Evolutionary conservation across 1,139 yeast species (phyloP).

Genomic region (Pichia sp.): DNA sequence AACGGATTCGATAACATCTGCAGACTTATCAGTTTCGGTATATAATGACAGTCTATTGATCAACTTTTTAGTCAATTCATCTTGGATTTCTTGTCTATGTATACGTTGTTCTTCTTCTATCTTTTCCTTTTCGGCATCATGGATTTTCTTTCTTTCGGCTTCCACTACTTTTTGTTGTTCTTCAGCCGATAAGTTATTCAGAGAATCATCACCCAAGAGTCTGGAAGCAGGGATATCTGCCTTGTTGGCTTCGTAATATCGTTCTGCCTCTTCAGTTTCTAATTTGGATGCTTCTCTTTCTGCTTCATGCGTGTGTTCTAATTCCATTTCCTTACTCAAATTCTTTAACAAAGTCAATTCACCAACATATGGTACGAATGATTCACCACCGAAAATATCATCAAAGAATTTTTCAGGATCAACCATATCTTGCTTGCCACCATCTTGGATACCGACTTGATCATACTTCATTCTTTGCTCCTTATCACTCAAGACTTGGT

Average conservation of each 20-base stretch:
- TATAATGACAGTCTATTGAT: conserved; percentile 66
- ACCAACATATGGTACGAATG: conserved; percentile 70
- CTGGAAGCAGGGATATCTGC: conserved; percentile 4
- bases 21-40: conserved; percentile 80
- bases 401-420: conserved; percentile 41
- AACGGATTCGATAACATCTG: conserved; percentile 68
- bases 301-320: conserved; percentile 44
- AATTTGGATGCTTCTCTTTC: conserved; percentile 35
- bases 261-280: conserved; percentile 22
- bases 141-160: conserved; percentile 46
- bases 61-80: conserved; percentile 61
- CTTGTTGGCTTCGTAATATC: conserved; percentile 10
- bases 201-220: conserved; percentile 26
- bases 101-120: conserved; percentile 75
- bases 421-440: conserved; percentile 30
- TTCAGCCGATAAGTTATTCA: conserved; percentile 28
- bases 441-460: conserved; percentile 72
- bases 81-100: conserved; percentile 72
- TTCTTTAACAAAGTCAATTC: conserved; percentile 87
- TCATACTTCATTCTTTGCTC: conserved; percentile 75
- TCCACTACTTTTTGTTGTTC: conserved; percentile 33
- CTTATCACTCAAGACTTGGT: conserved; percentile 79
- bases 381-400: conserved; percentile 72
- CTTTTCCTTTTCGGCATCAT: conserved; percentile 66
- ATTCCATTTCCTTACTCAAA: conserved; percentile 67